Conservation (phyloP, 1,284 basidiomycete species). For the Puccinia hordei region DNA sequence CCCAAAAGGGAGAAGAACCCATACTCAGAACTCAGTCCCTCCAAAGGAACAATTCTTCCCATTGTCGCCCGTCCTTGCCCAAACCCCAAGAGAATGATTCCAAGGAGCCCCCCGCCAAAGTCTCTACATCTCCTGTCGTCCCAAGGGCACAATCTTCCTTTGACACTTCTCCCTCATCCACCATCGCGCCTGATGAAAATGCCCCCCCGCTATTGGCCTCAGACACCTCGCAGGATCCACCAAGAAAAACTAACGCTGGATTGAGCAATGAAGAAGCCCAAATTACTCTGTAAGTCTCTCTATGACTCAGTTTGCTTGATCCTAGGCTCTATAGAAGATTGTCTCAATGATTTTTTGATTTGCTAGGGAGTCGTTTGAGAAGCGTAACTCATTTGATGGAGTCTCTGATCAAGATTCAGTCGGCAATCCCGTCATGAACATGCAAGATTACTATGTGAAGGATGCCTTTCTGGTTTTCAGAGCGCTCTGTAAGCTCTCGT, state of each 20-base stretch:
- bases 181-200: not conserved
- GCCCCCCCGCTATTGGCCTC: not conserved
- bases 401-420: constrained; percentile 51
- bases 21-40: constrained; percentile 1
- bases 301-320: not conserved
- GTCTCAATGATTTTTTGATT: constrained; percentile 12
- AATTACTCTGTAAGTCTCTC: constrained; percentile 41
- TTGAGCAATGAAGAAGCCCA: constrained; percentile 33
- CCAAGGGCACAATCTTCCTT: constrained; percentile 8
- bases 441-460: constrained; percentile 81
- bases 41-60: constrained; percentile 16
- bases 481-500: constrained; percentile 92
- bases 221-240: constrained; percentile 1
- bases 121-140: not conserved
- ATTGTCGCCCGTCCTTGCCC: not conserved
- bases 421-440: constrained; percentile 54
- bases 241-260: not conserved
- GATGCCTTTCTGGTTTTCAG: constrained; percentile 95
- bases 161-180: not conserved
- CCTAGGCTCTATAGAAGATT: not conserved
- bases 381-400: constrained; percentile 53
- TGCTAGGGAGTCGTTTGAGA: constrained; percentile 56
- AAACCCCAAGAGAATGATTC: constrained; percentile 14
- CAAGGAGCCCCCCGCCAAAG: not conserved
- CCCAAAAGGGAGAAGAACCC: constrained; percentile 53